These are phyloP conservation scores for Proteromonas lacertae DNA, from an alignment of 352 stramenopile species.

Conservation along the genomic window DNA sequence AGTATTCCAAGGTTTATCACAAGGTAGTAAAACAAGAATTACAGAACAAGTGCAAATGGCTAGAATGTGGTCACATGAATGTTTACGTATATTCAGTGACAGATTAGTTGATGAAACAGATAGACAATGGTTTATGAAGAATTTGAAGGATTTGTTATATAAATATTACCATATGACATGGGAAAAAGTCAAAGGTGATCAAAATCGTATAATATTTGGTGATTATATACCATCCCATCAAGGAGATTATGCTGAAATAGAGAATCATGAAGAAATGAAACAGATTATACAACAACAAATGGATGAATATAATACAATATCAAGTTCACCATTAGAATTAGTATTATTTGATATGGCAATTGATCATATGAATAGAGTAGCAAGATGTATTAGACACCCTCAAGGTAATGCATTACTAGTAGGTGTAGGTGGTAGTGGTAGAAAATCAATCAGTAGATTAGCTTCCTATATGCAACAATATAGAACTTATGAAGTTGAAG, in stretches of 20 bases:
- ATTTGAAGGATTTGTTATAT: no score
- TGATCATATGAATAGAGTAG: slow-evolving; percentile 51
- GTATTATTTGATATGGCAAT: slow-evolving; percentile 79
- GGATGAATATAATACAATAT: slow-evolving; percentile 12
- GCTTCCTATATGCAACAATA: slow-evolving; percentile 65
- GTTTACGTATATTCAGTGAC: slow-evolving; percentile 47
- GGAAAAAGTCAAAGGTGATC: slow-evolving; percentile 18
- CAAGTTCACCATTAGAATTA: slow-evolving; percentile 35
- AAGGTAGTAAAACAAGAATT: slow-evolving; percentile 27
- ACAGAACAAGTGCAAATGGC: slow-evolving; percentile 41
- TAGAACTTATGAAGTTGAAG: slow-evolving; percentile 49
- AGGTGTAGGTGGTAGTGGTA: slow-evolving; percentile 59
- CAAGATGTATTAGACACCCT: slow-evolving; percentile 56
- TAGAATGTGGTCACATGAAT: slow-evolving; percentile 53
- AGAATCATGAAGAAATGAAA: no score
- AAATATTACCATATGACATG: no score
- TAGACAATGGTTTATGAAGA: slow-evolving; percentile 34
- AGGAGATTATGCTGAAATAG: no score
- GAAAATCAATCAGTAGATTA: slow-evolving; percentile 53
- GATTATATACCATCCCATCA: no score
- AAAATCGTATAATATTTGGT: no score
- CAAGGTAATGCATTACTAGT: slow-evolving; percentile 50
- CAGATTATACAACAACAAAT: neutral
- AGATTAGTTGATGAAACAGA: slow-evolving; percentile 48
- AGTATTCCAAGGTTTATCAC: slow-evolving; percentile 47